phyloP scores from a whole-genome alignment of 179 eudicot species.

The Sideroxylon spinosum region DNA sequence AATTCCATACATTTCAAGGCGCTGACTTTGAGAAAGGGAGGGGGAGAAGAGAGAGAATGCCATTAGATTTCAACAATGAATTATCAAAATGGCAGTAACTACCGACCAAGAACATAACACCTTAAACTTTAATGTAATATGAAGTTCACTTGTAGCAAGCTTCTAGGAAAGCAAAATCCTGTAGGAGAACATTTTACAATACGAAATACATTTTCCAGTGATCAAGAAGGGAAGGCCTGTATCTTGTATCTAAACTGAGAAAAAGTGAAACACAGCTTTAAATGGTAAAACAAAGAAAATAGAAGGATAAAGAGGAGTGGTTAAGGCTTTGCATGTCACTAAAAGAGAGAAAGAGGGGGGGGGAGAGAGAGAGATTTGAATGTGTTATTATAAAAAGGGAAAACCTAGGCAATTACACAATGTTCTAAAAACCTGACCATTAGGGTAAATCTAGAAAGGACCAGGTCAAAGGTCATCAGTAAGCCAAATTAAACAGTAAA shows the following conservation, averaged over 20 bases:
- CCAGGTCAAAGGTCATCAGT: too few relatives aligned
- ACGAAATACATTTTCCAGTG: background rate
- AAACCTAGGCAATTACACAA: background rate
- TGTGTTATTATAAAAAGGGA: background rate
- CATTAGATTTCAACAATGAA: background rate
- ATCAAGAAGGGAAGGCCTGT: background rate
- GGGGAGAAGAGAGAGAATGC: too few relatives aligned
- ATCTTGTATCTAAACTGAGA: background rate
- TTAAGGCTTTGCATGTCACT: background rate
- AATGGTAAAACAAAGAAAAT: background rate
- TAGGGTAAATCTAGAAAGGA: background rate
- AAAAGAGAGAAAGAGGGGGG: too few relatives aligned
- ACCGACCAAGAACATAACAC: background rate
- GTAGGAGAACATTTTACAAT: background rate
- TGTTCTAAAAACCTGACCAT: background rate
- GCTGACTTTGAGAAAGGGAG: conserved; percentile 34
- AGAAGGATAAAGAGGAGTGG: background rate
- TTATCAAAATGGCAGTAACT: background rate
- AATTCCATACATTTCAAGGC: conserved; percentile 78
- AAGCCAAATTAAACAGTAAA: too few relatives aligned
- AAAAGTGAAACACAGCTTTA: background rate
- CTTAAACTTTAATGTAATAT: background rate
- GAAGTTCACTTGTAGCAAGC: too few relatives aligned
- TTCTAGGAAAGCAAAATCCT: background rate
- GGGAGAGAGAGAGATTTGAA: background rate